These are phyloP conservation scores for Guadua angustifolia DNA, from an alignment of 176 grass and related monocot species.

Conservation along the genomic window DNA sequence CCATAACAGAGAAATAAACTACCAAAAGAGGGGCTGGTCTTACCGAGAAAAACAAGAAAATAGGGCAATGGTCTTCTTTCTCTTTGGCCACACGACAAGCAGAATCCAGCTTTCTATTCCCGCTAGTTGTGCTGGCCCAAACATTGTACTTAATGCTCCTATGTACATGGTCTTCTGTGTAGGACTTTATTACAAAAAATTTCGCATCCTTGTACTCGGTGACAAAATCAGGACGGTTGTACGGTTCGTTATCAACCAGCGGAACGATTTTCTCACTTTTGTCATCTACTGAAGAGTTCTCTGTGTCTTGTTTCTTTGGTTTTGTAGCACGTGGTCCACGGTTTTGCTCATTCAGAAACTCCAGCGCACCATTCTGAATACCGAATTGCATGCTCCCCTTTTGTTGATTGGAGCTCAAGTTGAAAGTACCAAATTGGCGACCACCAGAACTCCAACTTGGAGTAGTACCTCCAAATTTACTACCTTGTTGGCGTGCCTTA, in stretches of 20 bases:
- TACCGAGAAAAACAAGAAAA: constrained; percentile 89
- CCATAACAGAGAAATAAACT: background rate
- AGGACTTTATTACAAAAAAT: constrained; percentile 79
- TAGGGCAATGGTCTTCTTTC: constrained; percentile 55
- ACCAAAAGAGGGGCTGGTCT: constrained; percentile 14
- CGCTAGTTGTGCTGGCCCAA: constrained; percentile 66
- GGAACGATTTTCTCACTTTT: constrained; percentile 47
- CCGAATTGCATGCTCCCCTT: constrained; percentile 54
- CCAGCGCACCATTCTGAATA: constrained; percentile 59
- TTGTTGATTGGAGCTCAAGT: constrained; percentile 50
- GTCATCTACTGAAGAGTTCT: constrained; percentile 52
- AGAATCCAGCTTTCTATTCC: constrained; percentile 70
- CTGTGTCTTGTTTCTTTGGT: constrained; percentile 56
- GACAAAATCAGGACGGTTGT: constrained; percentile 60
- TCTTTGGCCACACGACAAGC: constrained; percentile 55
- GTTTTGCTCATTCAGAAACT: constrained; percentile 75
- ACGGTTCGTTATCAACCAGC: constrained; percentile 45
- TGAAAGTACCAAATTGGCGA: constrained; percentile 46
- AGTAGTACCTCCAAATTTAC: constrained; percentile 52
- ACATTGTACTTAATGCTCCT: constrained; percentile 76
- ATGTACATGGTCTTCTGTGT: constrained; percentile 78
- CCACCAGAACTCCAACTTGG: constrained; percentile 51
- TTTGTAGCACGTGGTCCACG: constrained; percentile 66
- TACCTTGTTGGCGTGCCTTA: constrained; percentile 52
- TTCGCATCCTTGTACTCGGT: constrained; percentile 65